phyloP scores from a whole-genome alignment of 2,329 filamentous ascomycete species.

The Ophiocordyceps camponoti-leonardi region DNA sequence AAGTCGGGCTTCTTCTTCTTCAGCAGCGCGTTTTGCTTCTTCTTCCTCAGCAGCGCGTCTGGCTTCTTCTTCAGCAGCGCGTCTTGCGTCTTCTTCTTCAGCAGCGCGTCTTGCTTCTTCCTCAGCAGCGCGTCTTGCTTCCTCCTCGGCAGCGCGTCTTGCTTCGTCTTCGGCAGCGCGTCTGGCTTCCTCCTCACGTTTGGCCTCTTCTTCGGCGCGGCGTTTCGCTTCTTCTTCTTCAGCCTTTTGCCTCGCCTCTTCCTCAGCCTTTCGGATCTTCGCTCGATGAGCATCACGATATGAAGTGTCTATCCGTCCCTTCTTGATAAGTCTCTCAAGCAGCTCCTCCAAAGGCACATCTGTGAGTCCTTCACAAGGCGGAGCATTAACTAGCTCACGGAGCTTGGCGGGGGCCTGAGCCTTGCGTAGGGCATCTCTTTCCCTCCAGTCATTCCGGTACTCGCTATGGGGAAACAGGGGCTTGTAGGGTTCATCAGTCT shows the following conservation, averaged over 20 bases:
- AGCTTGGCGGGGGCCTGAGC: not conserved
- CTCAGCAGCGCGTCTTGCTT: slow-evolving; percentile 8
- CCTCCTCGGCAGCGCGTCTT: slow-evolving; percentile 4
- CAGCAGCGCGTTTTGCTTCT: slow-evolving; percentile 2
- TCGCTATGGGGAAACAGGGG: not conserved
- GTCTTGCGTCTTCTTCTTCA: slow-evolving; percentile 7
- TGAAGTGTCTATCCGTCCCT: not conserved
- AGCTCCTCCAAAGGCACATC: not conserved
- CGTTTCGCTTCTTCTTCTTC: slow-evolving; percentile 12
- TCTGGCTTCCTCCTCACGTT: slow-evolving; percentile 5
- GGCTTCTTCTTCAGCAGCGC: slow-evolving; percentile 9
- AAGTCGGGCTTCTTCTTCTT: slow-evolving; percentile 1
- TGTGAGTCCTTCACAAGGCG: not conserved
- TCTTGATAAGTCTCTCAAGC: not conserved
- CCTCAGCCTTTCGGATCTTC: slow-evolving; percentile 5
- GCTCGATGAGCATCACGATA: slow-evolving; percentile 8
- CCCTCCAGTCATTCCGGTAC: not conserved
- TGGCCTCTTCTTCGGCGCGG: slow-evolving; percentile 8
- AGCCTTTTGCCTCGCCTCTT: slow-evolving; percentile 4
- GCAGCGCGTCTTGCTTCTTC: slow-evolving; percentile 8
- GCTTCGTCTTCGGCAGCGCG: not conserved
- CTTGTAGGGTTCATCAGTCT: too few species aligned
- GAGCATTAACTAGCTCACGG: not conserved
- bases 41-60: slow-evolving; percentile 9
- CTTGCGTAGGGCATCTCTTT: not conserved